Conservation (phyloP, 257 asterid species). For the Capsicum pubescens region DNA sequence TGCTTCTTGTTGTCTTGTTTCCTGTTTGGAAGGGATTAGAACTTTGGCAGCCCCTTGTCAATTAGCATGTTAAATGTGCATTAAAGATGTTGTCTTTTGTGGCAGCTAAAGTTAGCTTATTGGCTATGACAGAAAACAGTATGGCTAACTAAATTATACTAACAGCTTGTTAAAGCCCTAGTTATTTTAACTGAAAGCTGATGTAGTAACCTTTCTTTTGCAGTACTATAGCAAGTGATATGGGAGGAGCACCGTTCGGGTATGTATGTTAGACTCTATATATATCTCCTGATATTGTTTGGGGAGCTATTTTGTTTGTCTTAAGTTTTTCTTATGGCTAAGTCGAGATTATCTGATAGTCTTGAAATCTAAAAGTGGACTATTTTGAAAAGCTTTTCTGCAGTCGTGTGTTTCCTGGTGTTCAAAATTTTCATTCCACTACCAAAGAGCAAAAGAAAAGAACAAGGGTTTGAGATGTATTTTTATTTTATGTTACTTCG, state of each 20-base stretch:
- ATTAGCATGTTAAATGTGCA: not conserved
- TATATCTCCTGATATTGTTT: constrained; percentile 14
- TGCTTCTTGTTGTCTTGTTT: not conserved
- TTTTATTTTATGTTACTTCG: not conserved
- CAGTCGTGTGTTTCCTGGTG: not conserved
- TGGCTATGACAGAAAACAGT: not conserved
- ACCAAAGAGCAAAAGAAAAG: not conserved
- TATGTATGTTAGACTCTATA: constrained; percentile 54
- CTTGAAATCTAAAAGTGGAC: not conserved
- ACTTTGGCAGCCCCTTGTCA: not conserved
- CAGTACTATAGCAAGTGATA: constrained; percentile 82
- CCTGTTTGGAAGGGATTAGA: not conserved
- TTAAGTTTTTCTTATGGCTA: not conserved
- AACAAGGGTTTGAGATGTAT: not conserved
- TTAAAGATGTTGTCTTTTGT: not conserved
- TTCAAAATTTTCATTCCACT: not conserved
- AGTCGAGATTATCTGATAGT: too few species aligned
- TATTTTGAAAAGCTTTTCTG: not conserved
- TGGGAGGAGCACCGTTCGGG: constrained; percentile 97
- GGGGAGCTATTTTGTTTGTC: not conserved
- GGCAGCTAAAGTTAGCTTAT: not conserved
- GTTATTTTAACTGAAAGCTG: not conserved
- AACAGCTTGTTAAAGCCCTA: not conserved
- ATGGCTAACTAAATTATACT: not conserved
- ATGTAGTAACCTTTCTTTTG: constrained; percentile 34